Conservation (phyloP, 1,284 basidiomycete species). For the Dichomitus squalens region DNA sequence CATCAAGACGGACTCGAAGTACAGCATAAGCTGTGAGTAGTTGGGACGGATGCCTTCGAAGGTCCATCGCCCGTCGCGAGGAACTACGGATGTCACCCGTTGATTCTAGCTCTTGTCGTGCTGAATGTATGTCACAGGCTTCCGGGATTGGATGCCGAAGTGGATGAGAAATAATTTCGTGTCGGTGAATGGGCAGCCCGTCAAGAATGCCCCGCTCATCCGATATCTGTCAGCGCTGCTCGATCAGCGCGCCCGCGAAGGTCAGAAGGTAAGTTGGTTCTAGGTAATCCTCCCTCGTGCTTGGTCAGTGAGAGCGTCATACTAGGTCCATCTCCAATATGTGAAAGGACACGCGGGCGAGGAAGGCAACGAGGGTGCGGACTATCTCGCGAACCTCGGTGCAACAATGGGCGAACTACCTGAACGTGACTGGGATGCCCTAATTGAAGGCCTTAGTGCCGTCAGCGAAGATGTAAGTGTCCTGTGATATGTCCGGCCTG, state of each 20-base stretch:
- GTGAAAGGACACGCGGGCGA: conserved; percentile 75
- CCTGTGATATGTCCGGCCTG: background rate
- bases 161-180: conserved; percentile 62
- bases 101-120: background rate
- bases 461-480: background rate
- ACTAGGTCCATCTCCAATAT: conserved; percentile 54
- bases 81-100: background rate
- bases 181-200: conserved; percentile 49
- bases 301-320: background rate
- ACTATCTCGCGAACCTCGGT: conserved; percentile 65
- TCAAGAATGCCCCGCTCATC: conserved; percentile 70
- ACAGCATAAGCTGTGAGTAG: conserved; percentile 67
- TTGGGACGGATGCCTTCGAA: background rate
- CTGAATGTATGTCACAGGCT: conserved; percentile 43
- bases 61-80: too few species aligned
- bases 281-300: background rate
- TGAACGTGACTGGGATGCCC: conserved; percentile 60
- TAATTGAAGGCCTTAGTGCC: conserved; percentile 7
- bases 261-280: conserved; percentile 42
- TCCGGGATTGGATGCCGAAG: conserved; percentile 61
- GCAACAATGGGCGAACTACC: conserved; percentile 36
- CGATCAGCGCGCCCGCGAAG: conserved; percentile 45
- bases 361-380: conserved; percentile 80
- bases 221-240: conserved; percentile 60
- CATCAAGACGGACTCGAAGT: conserved; percentile 79